A percentile compares a stretch with the other conserved stretches of the same genome.
Evolutionary conservation across 1,284 basidiomycete genomes (phyloP).

Genomic region (Pholiota adiposa): DNA sequence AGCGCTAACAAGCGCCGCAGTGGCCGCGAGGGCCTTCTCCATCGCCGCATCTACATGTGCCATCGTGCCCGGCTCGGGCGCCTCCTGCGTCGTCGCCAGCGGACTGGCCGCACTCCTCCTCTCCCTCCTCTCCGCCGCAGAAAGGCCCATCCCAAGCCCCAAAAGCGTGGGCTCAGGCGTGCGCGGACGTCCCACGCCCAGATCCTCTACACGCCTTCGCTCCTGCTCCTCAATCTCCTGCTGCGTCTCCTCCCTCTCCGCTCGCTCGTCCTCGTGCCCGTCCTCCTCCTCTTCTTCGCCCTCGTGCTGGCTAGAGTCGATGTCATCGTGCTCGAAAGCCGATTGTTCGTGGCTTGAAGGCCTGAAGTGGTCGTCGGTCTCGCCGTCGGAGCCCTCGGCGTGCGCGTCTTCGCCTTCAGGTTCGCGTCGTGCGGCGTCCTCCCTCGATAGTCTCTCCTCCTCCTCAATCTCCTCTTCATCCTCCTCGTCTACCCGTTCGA

Average conservation of each 20-base stretch:
- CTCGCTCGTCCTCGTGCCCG: slow-evolving; percentile 38
- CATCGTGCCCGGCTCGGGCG: too few species aligned
- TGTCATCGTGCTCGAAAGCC: slow-evolving; percentile 54
- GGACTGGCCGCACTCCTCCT: background rate
- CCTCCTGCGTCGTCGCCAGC: background rate
- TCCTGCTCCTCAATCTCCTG: slow-evolving; percentile 40
- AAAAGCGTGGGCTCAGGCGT: slow-evolving; percentile 78
- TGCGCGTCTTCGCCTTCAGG: slow-evolving; percentile 58
- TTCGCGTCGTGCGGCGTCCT: slow-evolving; percentile 20
- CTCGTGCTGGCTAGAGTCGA: slow-evolving; percentile 54
- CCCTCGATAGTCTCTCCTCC: slow-evolving; percentile 34
- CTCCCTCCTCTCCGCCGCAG: background rate
- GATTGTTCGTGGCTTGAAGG: slow-evolving; percentile 4
- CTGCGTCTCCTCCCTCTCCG: slow-evolving; percentile 17
- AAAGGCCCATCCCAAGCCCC: slow-evolving; percentile 52
- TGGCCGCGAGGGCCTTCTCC: too few species aligned
- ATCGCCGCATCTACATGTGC: too few species aligned
- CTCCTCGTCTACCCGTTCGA: slow-evolving; percentile 78
- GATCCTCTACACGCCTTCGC: slow-evolving; percentile 44
- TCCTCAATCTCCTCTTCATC: slow-evolving; percentile 64
- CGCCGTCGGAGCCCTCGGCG: slow-evolving; percentile 41
- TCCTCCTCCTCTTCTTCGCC: slow-evolving; percentile 42
- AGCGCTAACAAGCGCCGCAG: too few species aligned
- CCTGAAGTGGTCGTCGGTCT: background rate
- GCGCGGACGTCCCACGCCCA: slow-evolving; percentile 67